Evolutionary conservation across 805 yeast species (phyloP).

Genomic region (Suhomyces emberorum): DNA sequence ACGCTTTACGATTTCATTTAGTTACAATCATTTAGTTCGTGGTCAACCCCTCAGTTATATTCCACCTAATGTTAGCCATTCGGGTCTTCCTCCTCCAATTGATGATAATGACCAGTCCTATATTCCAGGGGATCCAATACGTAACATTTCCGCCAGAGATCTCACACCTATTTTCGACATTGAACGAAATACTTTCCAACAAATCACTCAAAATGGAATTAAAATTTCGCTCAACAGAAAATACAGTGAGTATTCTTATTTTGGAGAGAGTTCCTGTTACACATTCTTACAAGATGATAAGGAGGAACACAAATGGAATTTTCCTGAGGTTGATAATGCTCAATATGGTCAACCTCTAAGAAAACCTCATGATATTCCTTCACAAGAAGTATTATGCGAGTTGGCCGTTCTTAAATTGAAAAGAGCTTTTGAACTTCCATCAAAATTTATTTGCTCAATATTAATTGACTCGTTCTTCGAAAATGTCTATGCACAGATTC

Average conservation of each 20-base stretch:
- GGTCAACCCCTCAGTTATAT: background rate
- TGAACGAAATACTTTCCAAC: background rate
- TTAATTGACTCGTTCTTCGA: conserved; percentile 8
- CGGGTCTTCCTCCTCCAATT: background rate
- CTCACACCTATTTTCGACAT: conserved; percentile 5
- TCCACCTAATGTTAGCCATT: background rate
- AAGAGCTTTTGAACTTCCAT: conserved; percentile 9
- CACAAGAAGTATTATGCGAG: conserved; percentile 5
- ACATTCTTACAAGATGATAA: conserved; percentile 7
- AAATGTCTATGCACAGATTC: conserved; percentile 8
- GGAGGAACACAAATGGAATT: background rate
- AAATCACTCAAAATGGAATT: conserved; percentile 1
- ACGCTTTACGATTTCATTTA: background rate
- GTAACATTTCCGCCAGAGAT: conserved; percentile 4
- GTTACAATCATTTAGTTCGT: background rate
- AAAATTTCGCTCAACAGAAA: conserved; percentile 1
- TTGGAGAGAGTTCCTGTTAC: conserved; percentile 10
- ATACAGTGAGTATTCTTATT: conserved; percentile 7
- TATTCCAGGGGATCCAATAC: background rate
- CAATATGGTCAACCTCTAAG: background rate
- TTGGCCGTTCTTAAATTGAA: conserved; percentile 6
- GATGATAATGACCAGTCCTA: background rate
- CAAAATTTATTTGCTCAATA: conserved; percentile 1
- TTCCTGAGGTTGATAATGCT: background rate
- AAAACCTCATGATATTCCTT: background rate